phyloP scores from a whole-genome alignment of 805 yeast genomes.

The Candida boleticola region DNA sequence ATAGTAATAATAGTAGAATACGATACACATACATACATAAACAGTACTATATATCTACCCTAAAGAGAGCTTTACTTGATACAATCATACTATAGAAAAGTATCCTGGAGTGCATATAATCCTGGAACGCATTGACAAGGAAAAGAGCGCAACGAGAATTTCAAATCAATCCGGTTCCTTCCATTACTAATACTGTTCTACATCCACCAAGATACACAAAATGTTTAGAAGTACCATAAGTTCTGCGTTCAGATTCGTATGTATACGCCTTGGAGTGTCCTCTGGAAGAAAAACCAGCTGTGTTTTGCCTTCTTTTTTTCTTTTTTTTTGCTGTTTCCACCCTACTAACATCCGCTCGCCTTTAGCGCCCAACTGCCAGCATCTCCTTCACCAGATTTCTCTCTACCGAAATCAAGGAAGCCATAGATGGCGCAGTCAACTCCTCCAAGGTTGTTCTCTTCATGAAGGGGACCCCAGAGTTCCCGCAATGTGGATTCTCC shows the following conservation, averaged over 20 bases:
- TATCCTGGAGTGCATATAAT: no score
- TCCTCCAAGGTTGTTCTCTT: slow-evolving; percentile 94
- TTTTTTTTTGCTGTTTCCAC: neutral
- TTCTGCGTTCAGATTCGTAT: slow-evolving; percentile 13
- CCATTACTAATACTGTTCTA: no score
- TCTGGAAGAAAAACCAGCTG: neutral
- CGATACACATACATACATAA: no score
- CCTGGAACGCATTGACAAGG: no score
- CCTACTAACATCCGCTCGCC: slow-evolving; percentile 4
- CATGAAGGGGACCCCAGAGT: slow-evolving; percentile 98
- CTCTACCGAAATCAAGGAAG: slow-evolving; percentile 75
- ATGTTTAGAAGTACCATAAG: slow-evolving; percentile 17
- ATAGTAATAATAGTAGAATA: no score
- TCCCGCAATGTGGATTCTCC: slow-evolving; percentile 97
- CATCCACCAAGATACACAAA: no score
- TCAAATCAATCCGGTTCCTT: no score
- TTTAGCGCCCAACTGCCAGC: neutral
- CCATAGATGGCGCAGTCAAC: slow-evolving; percentile 80
- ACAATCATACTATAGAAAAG: no score
- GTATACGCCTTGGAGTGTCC: slow-evolving; percentile 9
- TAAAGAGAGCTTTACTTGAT: no score
- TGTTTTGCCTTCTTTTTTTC: neutral
- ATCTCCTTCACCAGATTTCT: slow-evolving; percentile 41
- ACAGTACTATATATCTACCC: no score
- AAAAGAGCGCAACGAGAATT: no score